Base-by-base conservation (phyloP, 129 eudicot genomes). In the Lactuca saligna region DNA sequence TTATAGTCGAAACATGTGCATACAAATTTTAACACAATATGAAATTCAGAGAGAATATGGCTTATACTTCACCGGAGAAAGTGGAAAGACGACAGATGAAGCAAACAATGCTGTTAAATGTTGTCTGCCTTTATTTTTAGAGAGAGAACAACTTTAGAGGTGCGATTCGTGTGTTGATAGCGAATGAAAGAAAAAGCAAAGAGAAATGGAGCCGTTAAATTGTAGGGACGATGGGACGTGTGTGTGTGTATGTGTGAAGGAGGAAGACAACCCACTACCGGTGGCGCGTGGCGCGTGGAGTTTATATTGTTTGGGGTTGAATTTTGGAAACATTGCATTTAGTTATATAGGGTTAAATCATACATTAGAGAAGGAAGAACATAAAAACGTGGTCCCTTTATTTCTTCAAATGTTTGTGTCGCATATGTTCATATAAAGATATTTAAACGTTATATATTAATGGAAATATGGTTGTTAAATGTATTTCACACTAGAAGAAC, bases 261-360 rank as follows among this genome's bases (percentile, higher is more conserved):
- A 8, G 12, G 56, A 50, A 1, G 56, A 50, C 9, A 48, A 42
- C 54, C 38, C 35, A 61, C 50, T 4, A 61, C 51, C 51, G 33
- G 66, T 61, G 66, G 65, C 46, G 44, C 25, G 66, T 61, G 66
- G 65, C 46, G 20, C 25, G 46, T 60, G 66, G 48, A 61, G 9
- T 63, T 39, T 41, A 63, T 39, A 41, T 41, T 17, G 68, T 13
- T 4, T 38, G 62, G 62, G 32, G 8, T 25, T 25, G 29, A 49
- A 49, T 49, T 50, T 50, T 11, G 17, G 17, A 50, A 50, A 50
- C 16, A 12, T 50, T 50, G n/a, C n/a, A 50, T 50, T 50, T 50
- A 5, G 55, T 50, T 50, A 49, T 8, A 9, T 49, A 49, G 54
- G 54, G 54, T 9, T 42, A 42, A 42, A 42, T 42, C 49, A 42